These are phyloP conservation scores for Chalciporus sphaerocephalus DNA, from an alignment of 768 basidiomycete genomes.

Conservation along the genomic window DNA sequence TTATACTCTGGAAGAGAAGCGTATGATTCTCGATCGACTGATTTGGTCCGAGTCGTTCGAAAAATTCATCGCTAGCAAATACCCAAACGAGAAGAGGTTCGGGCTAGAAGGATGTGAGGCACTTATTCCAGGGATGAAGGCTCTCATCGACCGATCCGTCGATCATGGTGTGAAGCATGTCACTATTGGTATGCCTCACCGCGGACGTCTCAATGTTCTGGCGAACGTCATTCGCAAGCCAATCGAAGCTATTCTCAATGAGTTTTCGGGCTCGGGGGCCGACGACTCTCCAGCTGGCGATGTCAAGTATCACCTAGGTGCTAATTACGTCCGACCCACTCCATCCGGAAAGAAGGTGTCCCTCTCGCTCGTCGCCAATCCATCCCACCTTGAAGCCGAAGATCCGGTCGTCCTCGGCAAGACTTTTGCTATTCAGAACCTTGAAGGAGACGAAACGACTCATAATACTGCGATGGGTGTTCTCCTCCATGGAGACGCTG, in stretches of 20 bases:
- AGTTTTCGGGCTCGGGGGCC: slow-evolving; percentile 76
- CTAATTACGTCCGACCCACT: slow-evolving; percentile 97
- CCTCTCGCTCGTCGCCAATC: slow-evolving; percentile 96
- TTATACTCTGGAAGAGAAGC: slow-evolving; percentile 96
- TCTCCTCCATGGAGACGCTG: slow-evolving; percentile 94
- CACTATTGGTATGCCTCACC: slow-evolving; percentile 99
- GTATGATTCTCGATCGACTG: slow-evolving; percentile 97
- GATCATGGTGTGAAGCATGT: slow-evolving; percentile 94
- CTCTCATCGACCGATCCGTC: slow-evolving; percentile 96
- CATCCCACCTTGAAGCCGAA: slow-evolving; percentile 95
- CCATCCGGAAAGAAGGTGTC: slow-evolving; percentile 98
- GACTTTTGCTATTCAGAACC: slow-evolving; percentile 94
- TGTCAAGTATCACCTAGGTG: slow-evolving; percentile 98
- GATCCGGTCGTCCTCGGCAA: slow-evolving; percentile 99
- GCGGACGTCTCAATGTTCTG: slow-evolving; percentile 95
- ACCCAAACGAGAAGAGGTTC: slow-evolving; percentile 99
- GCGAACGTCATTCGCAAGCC: slow-evolving; percentile 99
- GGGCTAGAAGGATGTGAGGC: slow-evolving; percentile 98
- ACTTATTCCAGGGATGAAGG: slow-evolving; percentile 99
- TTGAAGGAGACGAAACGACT: slow-evolving; percentile 78
- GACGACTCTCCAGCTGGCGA: slow-evolving; percentile 88
- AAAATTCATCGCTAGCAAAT: slow-evolving; percentile 97
- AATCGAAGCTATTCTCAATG: slow-evolving; percentile 95
- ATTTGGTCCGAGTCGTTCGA: slow-evolving; percentile 99
- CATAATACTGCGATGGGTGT: slow-evolving; percentile 92